Conservation (phyloP, 257 asterid species). For the Leptodermis oblonga region DNA sequence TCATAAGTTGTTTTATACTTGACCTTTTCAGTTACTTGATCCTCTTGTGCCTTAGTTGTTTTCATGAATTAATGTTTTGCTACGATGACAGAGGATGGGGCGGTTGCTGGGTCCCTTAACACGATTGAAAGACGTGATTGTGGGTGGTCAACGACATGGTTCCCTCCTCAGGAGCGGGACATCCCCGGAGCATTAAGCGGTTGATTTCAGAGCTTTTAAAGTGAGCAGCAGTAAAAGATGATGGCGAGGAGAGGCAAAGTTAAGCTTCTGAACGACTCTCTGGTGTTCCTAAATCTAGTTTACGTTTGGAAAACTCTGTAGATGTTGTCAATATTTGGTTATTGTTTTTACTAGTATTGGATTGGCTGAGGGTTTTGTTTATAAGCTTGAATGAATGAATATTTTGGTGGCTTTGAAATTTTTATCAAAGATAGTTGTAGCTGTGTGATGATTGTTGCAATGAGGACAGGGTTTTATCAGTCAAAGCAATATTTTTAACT, state of each 20-base stretch:
- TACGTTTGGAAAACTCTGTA: background rate
- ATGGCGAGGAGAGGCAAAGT: background rate
- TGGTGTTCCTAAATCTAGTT: constrained; percentile 1
- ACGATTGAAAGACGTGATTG: constrained; percentile 53
- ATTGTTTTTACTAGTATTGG: constrained; percentile 5
- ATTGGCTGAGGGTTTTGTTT: constrained; percentile 3
- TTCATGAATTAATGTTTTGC: constrained; percentile 6
- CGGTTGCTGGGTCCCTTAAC: constrained; percentile 48
- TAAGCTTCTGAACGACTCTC: background rate
- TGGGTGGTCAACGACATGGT: constrained; percentile 51
- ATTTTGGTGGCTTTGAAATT: constrained; percentile 9
- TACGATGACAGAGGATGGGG: constrained; percentile 39
- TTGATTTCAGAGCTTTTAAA: background rate
- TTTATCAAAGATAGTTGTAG: background rate
- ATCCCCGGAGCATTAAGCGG: constrained; percentile 36
- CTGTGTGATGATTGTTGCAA: constrained; percentile 1
- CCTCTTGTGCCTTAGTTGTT: background rate
- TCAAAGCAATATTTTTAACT: no score
- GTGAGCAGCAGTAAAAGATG: background rate
- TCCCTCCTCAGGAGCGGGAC: constrained; percentile 42
- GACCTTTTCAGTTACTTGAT: background rate
- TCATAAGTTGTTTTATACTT: background rate
- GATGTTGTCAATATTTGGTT: constrained; percentile 15
- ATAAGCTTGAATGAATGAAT: constrained; percentile 10
- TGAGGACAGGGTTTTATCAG: no score